Conservation (phyloP, 257 asterid genomes). For the Penstemon davidsonii region DNA sequence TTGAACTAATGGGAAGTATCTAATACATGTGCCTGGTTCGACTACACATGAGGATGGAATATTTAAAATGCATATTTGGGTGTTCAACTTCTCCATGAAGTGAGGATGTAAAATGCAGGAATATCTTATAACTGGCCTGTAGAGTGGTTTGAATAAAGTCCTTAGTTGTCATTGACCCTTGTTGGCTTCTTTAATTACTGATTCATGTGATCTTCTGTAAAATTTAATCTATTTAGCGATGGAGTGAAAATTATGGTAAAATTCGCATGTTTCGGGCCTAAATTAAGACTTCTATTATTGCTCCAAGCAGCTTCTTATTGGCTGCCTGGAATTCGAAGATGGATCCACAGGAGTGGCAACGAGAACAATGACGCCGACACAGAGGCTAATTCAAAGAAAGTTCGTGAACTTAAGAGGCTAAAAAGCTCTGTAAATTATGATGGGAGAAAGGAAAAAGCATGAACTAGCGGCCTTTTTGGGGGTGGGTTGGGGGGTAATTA, state of each 20-base stretch:
- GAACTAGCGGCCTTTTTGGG: neutral
- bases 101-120: neutral
- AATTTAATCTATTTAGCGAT: constrained; percentile 2
- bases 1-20: constrained; percentile 5
- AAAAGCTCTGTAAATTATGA: constrained; percentile 33
- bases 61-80: neutral
- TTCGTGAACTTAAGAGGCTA: constrained; percentile 38
- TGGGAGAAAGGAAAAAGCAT: constrained; percentile 27
- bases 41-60: constrained; percentile 6
- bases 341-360: constrained; percentile 27
- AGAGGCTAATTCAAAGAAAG: constrained; percentile 32
- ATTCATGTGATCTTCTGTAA: constrained; percentile 16
- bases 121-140: constrained; percentile 10
- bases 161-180: constrained; percentile 1
- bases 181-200: constrained; percentile 9
- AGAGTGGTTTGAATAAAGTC: constrained; percentile 3
- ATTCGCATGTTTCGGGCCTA: constrained; percentile 22
- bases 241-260: constrained; percentile 18
- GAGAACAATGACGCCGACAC: constrained; percentile 25
- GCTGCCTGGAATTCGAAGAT: constrained; percentile 28
- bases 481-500: too few relatives aligned
- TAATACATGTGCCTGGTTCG: neutral
- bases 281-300: constrained; percentile 26
- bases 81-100: neutral
- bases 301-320: constrained; percentile 31